phyloP scores from a whole-genome alignment of 768 basidiomycete genomes.

The Podaxis carcinomalis region DNA sequence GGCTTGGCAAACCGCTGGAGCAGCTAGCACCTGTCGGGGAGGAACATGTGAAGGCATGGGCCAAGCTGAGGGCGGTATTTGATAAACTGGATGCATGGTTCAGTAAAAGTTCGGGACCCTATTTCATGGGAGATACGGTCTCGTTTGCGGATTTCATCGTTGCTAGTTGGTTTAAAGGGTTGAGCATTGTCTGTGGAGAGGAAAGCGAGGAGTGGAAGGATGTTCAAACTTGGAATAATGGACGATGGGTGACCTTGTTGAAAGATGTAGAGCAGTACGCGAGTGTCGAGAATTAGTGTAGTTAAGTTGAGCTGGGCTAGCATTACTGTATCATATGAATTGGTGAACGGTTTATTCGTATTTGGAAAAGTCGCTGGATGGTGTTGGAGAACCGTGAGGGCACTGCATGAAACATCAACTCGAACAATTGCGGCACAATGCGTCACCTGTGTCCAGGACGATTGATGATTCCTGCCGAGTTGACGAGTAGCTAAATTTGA shows the following conservation, averaged over 20 bases:
- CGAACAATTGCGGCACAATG: too few relatives aligned
- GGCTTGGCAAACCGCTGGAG: neutral
- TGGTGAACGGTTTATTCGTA: too few relatives aligned
- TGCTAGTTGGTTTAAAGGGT: conserved; percentile 23
- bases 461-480: too few relatives aligned
- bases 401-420: too few relatives aligned
- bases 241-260: conserved; percentile 29
- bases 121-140: conserved; percentile 1
- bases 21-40: conserved; percentile 1
- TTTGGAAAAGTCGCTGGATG: too few relatives aligned
- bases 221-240: conserved; percentile 30
- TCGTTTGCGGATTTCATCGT: conserved; percentile 36
- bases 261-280: conserved; percentile 16
- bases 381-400: too few relatives aligned
- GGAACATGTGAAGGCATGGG: neutral
- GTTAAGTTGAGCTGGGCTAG: too few relatives aligned
- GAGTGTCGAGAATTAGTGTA: neutral
- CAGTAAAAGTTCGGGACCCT: neutral
- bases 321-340: too few relatives aligned
- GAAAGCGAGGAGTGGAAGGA: conserved; percentile 32
- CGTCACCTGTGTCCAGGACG: too few relatives aligned
- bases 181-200: conserved; percentile 25
- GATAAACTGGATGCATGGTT: conserved; percentile 2
- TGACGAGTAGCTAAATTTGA: too few relatives aligned
- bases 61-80: conserved; percentile 1